Percentiles rank a stretch among this genome's conserved stretches.
Evolutionary conservation across 148 eudicot species (phyloP).

Genomic region (Camellia lanceoleosa): DNA sequence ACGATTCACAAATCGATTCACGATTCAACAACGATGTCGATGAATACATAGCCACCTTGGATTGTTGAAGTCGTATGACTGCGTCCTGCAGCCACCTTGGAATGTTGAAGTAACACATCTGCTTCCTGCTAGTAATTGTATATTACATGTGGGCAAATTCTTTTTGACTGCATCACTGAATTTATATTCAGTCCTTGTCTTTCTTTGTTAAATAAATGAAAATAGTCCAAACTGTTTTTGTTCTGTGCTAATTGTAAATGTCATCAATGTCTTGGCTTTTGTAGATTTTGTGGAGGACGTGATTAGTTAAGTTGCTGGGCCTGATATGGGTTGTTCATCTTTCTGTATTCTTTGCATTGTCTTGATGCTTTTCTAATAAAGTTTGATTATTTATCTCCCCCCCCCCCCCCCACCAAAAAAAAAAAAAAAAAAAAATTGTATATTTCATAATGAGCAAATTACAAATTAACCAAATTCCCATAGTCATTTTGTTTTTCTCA

Average conservation of each 20-base stretch:
- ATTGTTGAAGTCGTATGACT: neutral
- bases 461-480: neutral
- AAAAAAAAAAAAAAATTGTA: no score
- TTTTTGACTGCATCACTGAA: neutral
- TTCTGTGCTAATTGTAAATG: neutral
- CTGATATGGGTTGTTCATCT: no score
- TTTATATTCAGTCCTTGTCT: neutral
- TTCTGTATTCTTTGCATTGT: no score
- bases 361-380: no score
- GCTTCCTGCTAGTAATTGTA: slow-evolving; percentile 6
- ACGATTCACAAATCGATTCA: no score
- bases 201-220: neutral
- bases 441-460: neutral
- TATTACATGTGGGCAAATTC: neutral
- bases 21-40: no score
- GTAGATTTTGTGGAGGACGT: no score
- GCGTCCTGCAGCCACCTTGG: slow-evolving; percentile 1
- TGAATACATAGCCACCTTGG: neutral
- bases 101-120: neutral
- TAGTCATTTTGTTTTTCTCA: neutral
- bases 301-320: no score
- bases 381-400: no score
- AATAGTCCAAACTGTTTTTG: neutral
- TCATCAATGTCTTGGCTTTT: no score
- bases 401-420: no score